Evolutionary conservation across 2,329 filamentous ascomycete species (phyloP).

Genomic region (Diaporthe caulivora): DNA sequence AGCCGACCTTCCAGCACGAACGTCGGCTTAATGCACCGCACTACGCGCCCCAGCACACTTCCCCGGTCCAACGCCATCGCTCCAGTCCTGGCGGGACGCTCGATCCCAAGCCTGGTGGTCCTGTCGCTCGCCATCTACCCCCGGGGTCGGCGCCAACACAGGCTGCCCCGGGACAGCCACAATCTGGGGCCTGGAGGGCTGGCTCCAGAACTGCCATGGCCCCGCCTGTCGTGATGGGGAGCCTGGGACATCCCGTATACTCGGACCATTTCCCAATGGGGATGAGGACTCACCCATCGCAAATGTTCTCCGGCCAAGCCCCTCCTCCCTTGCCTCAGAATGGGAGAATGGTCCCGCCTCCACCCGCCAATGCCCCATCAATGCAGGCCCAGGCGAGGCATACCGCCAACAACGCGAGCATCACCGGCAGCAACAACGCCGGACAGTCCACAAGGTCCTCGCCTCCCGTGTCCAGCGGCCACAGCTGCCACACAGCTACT

Average conservation of each 20-base stretch:
- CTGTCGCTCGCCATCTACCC: background rate
- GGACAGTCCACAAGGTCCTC: background rate
- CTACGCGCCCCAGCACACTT: conserved; percentile 1
- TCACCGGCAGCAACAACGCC: background rate
- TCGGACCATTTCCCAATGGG: background rate
- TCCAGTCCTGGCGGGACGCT: background rate
- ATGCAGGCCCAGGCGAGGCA: background rate
- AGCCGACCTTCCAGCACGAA: conserved; percentile 12
- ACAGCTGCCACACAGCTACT: background rate
- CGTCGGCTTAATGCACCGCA: background rate
- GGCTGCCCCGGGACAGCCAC: background rate
- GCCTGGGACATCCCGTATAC: background rate
- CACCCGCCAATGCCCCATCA: background rate
- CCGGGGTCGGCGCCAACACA: background rate
- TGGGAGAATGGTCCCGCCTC: conserved; percentile 5
- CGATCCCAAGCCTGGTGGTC: background rate
- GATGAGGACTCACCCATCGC: conserved; percentile 22
- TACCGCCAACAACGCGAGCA: background rate
- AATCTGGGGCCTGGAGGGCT: background rate
- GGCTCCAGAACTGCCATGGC: background rate
- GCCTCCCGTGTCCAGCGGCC: background rate
- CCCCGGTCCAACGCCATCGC: conserved; percentile 8
- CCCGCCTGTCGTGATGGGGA: background rate
- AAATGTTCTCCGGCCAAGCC: background rate
- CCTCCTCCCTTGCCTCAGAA: conserved; percentile 6